phyloP scores from a whole-genome alignment of 2,329 filamentous ascomycete species.

The Incumbomyces lentus region DNA sequence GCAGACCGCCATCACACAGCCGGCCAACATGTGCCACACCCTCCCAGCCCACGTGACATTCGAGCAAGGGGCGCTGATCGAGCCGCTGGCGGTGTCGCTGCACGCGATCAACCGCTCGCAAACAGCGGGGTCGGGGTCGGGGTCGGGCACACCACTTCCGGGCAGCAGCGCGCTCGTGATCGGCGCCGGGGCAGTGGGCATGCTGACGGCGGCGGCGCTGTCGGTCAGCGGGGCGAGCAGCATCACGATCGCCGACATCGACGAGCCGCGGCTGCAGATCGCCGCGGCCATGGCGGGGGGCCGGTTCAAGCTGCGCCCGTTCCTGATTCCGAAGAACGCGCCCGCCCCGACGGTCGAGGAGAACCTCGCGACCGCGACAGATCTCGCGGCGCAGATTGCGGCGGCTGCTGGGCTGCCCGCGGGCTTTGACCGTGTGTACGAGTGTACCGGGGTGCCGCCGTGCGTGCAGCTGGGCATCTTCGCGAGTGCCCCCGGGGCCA shows the following conservation, averaged over 20 bases:
- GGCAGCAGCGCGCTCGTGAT: slow-evolving; percentile 46
- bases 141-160: slow-evolving; percentile 24
- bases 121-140: slow-evolving; percentile 27
- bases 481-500: slow-evolving; percentile 38
- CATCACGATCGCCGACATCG: slow-evolving; percentile 53
- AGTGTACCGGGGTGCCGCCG: slow-evolving; percentile 36
- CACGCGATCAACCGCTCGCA: slow-evolving; percentile 48
- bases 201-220: slow-evolving; percentile 49
- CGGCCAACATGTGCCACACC: slow-evolving; percentile 49
- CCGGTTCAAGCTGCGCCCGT: slow-evolving; percentile 26
- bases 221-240: slow-evolving; percentile 43
- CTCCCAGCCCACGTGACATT: slow-evolving; percentile 44
- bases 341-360: slow-evolving; percentile 27
- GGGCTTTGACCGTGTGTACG: slow-evolving; percentile 36
- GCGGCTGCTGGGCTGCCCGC: slow-evolving; percentile 20
- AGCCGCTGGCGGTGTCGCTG: slow-evolving; percentile 51
- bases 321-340: slow-evolving; percentile 26
- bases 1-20: slow-evolving; percentile 52
- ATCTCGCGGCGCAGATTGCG: slow-evolving; percentile 26
- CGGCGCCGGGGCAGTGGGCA: slow-evolving; percentile 51
- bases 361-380: slow-evolving; percentile 29
- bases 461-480: slow-evolving; percentile 38
- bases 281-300: slow-evolving; percentile 33
- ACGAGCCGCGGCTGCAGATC: slow-evolving; percentile 46
- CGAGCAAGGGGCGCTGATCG: slow-evolving; percentile 48